Percentiles rank a stretch among this genome's conserved stretches.
Conservation (phyloP, 2,329 filamentous ascomycete genomes). For the Penicillium sp. region DNA sequence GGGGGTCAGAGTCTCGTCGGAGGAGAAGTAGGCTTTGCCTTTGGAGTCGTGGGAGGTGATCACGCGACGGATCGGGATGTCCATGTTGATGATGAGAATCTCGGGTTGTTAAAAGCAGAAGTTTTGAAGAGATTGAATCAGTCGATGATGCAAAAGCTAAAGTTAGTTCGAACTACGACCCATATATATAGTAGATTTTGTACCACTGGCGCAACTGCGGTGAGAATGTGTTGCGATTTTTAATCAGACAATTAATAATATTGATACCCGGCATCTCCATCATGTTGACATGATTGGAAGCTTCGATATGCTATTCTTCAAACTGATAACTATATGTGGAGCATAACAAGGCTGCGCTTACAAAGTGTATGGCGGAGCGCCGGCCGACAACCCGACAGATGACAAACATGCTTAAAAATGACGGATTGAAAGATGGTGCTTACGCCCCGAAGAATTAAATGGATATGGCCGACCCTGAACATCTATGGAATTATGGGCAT, state of each 20-base stretch:
- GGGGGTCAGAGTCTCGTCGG: slow-evolving; percentile 26
- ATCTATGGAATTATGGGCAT: too few species aligned
- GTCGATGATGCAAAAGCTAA: too few species aligned
- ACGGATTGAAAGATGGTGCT: neutral
- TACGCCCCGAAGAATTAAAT: neutral
- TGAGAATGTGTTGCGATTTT: neutral
- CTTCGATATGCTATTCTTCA: neutral
- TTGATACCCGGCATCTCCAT: neutral
- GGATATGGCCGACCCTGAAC: too few species aligned
- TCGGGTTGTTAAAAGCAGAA: neutral
- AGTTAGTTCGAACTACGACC: neutral
- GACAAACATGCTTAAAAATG: neutral
- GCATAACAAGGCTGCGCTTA: neutral
- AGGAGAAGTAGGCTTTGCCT: slow-evolving; percentile 28
- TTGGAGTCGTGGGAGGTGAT: slow-evolving; percentile 23
- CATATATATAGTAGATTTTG: neutral
- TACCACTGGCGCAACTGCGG: neutral
- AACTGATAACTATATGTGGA: neutral
- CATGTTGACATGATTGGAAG: neutral
- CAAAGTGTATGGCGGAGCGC: neutral
- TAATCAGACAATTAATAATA: neutral
- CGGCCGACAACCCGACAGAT: neutral
- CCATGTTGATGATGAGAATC: slow-evolving; percentile 1
- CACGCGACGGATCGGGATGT: slow-evolving; percentile 22
- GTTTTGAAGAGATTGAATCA: too few species aligned